Percentiles rank a stretch among this genome's conserved stretches.
These are phyloP conservation scores for Chrysanthemum lavandulifolium DNA, from an alignment of 129 eudicot species.

Conservation along the genomic window DNA sequence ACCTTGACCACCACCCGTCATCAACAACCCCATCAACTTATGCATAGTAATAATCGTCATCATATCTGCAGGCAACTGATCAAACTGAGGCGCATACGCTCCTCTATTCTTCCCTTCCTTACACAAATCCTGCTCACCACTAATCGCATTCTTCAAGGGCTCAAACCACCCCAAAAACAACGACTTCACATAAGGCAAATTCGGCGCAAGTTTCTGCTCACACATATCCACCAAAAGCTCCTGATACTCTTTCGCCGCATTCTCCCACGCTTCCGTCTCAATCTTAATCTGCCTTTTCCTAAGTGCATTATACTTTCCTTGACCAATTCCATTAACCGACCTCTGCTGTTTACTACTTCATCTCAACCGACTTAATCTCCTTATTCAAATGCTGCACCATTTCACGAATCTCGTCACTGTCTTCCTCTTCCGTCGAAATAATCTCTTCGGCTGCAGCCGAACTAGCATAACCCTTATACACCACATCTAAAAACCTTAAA, in stretches of 20 bases:
- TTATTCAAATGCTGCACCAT: constrained; percentile 45
- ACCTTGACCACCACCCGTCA: constrained; percentile 80
- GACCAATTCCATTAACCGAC: constrained; percentile 56
- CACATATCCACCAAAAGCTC: constrained; percentile 94
- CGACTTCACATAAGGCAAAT: constrained; percentile 89
- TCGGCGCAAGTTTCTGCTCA: constrained; percentile 93
- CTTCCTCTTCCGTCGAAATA: constrained; percentile 63
- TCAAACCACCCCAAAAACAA: constrained; percentile 98
- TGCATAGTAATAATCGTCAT: constrained; percentile 97
- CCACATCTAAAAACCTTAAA: constrained; percentile 18
- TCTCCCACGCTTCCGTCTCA: constrained; percentile 93
- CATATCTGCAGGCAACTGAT: constrained; percentile 91
- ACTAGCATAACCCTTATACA: constrained; percentile 37
- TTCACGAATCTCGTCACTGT: constrained; percentile 69
- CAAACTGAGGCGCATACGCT: constrained; percentile 61
- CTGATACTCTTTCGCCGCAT: constrained; percentile 86
- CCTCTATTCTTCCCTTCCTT: constrained; percentile 53
- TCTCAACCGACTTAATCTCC: constrained; percentile 29
- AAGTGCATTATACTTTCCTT: constrained; percentile 52
- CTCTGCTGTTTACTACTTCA: constrained; percentile 33
- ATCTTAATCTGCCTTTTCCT: constrained; percentile 69
- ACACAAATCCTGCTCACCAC: constrained; percentile 74
- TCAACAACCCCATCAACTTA: constrained; percentile 83
- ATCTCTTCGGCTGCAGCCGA: constrained; percentile 68
- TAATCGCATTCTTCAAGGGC: constrained; percentile 77